Base-by-base conservation (phyloP, 352 stramenopile genomes). In the Albugo laibachii region DNA sequence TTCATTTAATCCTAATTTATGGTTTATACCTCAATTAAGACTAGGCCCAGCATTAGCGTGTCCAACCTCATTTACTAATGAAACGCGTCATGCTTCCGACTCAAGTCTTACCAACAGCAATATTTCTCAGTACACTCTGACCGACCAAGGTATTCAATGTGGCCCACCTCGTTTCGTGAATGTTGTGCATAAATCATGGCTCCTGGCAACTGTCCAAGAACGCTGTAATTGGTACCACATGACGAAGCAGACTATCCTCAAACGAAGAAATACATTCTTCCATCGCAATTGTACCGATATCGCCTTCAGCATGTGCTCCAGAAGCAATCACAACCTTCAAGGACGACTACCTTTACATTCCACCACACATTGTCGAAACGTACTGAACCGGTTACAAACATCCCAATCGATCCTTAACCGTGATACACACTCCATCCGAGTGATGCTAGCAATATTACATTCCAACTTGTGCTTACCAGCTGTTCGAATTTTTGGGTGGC, bases 401-500 rank as follows among this genome's bases (percentile, higher is more conserved):
- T 31, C 24, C 8, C 24, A 31, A 31, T 31, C 24, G 24, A 8
- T 15, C 13, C 37, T 38, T 36, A 20, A 5, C 42, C 48, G 20
- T 14, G 41, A 15, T 47, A 44, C 20, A 2, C 6, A 14, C 16
- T 16, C 18, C 48, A 53, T 18, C 21, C 48, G 15, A 13, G 6
- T 20, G 11, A n/a, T 20, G 14, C 38, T 5, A 18, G 36, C 5
- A 15, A 53, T 10, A 19, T 8, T 43, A 8, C 38, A 43, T 24
- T 85, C 70, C 0, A 72, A 85, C 40, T 83, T 88, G 76, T 38
- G 76, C 12, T 63, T 86, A 61, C 69, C 72, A 0, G 70, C 72
- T 3, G 75, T 86, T 31, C 71, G 71, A 10, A 80, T 59, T 39
- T 62, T 89, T 20, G 77, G 77, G 0, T 89, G 69, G 69, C 46